phyloP scores from a whole-genome alignment of 2,329 filamentous ascomycete species.

The Verticillium nubilum region DNA sequence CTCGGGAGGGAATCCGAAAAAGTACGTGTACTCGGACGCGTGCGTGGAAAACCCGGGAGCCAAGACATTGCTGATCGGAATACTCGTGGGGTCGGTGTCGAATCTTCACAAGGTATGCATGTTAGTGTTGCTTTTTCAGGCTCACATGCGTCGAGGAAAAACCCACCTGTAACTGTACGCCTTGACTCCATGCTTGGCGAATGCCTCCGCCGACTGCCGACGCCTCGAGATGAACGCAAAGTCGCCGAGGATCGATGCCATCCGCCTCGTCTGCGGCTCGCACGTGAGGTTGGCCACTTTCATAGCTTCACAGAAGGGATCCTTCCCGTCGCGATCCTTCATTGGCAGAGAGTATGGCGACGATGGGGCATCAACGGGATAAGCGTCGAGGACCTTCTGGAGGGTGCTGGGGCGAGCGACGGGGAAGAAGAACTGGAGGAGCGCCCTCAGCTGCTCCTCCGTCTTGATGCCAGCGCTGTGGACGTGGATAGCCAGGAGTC shows the following conservation, averaged over 20 bases:
- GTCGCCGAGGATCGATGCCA: constrained; percentile 12
- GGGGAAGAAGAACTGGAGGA: constrained; percentile 2
- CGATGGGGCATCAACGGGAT: constrained; percentile 6
- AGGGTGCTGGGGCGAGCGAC: constrained; percentile 6
- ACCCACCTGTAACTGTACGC: constrained; percentile 12
- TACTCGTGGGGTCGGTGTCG: constrained; percentile 14
- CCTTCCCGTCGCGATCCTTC: not conserved
- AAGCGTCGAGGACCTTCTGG: constrained; percentile 8
- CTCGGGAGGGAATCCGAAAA: constrained; percentile 9
- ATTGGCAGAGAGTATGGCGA: constrained; percentile 11
- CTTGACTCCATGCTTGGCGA: constrained; percentile 8
- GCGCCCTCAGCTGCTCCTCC: constrained; percentile 2
- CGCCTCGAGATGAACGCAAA: constrained; percentile 4
- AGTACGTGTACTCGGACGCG: constrained; percentile 14
- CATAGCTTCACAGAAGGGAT: constrained; percentile 9
- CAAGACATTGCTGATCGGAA: constrained; percentile 8
- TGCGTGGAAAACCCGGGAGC: constrained; percentile 13
- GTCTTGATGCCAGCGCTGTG: constrained; percentile 1
- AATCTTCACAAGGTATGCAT: constrained; percentile 6
- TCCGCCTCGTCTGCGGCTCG: constrained; percentile 9
- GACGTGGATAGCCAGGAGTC: not conserved
- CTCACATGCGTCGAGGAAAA: too few species aligned
- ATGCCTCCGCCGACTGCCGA: constrained; percentile 5
- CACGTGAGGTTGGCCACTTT: constrained; percentile 7
- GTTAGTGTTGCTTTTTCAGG: not conserved